phyloP scores from a whole-genome alignment of 805 yeast genomes.

The Zygotorulaspora florentina region DNA sequence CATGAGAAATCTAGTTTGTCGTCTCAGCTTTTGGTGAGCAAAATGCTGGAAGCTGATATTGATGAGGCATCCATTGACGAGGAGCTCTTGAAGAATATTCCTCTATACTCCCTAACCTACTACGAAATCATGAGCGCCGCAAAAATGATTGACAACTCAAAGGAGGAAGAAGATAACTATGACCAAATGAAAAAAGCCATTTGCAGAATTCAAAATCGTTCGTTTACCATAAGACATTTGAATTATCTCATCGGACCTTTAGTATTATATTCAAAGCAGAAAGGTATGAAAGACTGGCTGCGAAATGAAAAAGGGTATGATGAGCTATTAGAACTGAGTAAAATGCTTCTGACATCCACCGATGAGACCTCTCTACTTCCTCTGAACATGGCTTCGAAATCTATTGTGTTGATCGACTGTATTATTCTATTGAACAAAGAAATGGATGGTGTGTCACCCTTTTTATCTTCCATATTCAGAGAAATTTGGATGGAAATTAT shows the following conservation, averaged over 20 bases:
- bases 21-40: slow-evolving; percentile 8
- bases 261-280: slow-evolving; percentile 7
- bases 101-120: slow-evolving; percentile 12
- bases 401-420: slow-evolving; percentile 25
- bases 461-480: slow-evolving; percentile 10
- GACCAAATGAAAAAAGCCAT: slow-evolving; percentile 22
- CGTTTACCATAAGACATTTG: slow-evolving; percentile 30
- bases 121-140: slow-evolving; percentile 14
- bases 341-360: slow-evolving; percentile 24
- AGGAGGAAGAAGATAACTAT: slow-evolving; percentile 8
- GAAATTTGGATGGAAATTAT: slow-evolving; percentile 23
- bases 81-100: slow-evolving; percentile 5
- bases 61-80: background rate
- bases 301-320: slow-evolving; percentile 21
- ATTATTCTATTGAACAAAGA: slow-evolving; percentile 13
- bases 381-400: slow-evolving; percentile 25
- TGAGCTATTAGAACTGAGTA: slow-evolving; percentile 17
- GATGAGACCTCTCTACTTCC: slow-evolving; percentile 27
- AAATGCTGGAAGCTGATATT: slow-evolving; percentile 1
- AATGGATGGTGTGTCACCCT: slow-evolving; percentile 3
- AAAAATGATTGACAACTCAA: slow-evolving; percentile 2
- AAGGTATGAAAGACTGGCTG: slow-evolving; percentile 22
- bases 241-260: slow-evolving; percentile 23
- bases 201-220: slow-evolving; percentile 23
- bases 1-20: background rate